Conservation (phyloP, 2,329 filamentous ascomycete species). For the Colletotrichum sidae region DNA sequence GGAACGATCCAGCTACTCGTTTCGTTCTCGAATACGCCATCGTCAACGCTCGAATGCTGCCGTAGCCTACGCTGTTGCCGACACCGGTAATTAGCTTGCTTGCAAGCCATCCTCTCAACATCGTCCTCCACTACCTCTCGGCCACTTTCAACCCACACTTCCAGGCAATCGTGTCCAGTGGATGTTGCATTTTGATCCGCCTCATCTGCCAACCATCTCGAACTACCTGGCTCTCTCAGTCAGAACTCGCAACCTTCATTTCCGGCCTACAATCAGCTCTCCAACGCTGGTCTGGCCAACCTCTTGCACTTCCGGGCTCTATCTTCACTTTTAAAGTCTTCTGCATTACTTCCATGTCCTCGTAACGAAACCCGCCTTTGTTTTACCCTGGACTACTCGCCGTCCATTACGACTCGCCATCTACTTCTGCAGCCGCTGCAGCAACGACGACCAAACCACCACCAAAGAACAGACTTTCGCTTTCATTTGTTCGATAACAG, state of each 20-base stretch:
- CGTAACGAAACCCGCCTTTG: constrained; percentile 55
- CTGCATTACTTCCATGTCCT: constrained; percentile 51
- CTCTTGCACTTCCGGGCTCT: constrained; percentile 22
- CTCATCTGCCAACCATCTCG: neutral
- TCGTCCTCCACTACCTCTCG: constrained; percentile 1
- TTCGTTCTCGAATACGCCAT: constrained; percentile 5
- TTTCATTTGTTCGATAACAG: constrained; percentile 37
- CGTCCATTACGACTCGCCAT: constrained; percentile 37
- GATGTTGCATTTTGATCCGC: constrained; percentile 18
- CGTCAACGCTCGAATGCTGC: constrained; percentile 37
- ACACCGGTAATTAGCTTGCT: constrained; percentile 39
- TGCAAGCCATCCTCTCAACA: constrained; percentile 36
- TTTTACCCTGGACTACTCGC: constrained; percentile 33
- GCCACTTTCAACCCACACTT: constrained; percentile 20
- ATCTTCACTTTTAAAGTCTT: constrained; percentile 26
- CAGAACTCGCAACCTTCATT: constrained; percentile 43
- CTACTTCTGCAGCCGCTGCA: no score
- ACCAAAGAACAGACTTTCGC: constrained; percentile 33
- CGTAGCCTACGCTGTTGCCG: constrained; percentile 33
- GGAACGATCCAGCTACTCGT: constrained; percentile 22
- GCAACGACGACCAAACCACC: neutral
- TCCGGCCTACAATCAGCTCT: constrained; percentile 35
- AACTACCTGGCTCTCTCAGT: constrained; percentile 36
- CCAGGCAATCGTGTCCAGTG: constrained; percentile 15
- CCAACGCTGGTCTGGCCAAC: constrained; percentile 21